Evolutionary conservation across 176 grass and related monocot species (phyloP), one percentile per base, ranked within the genome.

Genomic region (Phragmites australis): DNA sequence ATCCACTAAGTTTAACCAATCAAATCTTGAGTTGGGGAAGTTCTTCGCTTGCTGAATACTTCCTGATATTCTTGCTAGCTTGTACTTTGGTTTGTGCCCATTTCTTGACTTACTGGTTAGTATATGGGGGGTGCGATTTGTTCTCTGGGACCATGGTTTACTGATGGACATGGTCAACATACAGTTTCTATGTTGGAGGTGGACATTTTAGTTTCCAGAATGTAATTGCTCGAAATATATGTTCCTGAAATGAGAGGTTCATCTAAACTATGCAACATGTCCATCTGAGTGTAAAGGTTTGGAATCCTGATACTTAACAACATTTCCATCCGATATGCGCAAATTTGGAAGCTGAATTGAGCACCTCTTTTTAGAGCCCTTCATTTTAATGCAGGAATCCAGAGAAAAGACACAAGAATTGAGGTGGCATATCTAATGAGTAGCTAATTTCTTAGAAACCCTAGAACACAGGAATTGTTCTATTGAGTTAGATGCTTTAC

Each of bases 81-180:
- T 71, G 12, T 46, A 54, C 4, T 31, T 44, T 61, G 11, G 17
- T 42, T 39, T 6, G 17, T 60, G 45, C 8, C 16, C 44, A 22
- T 71, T 79, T 53, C 48, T 75, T 54, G 13, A 27, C 1, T 31
- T 65, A 1, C 13, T 46, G 49, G 49, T 72, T 41, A 45, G 11
- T 41, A 67, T 46, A 67, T 13, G 61, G 21, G 4, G 37, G 13
- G 64, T 11, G 5, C 7, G 18, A 72, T 40, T 64, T 61, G 31
- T 64, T 73, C 13, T 68, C 27, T 66, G 21, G 66, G 27, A 14
- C 21, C 25, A 70, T 81, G n/a, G 52, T 30, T 68, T 29, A 58
- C 54, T 26, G 73, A 60, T 21, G 16, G 40, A 6, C 6, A 59
- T 21, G 66, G 1, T 17, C 13, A 26, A 37, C 57, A 32, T 70